These are phyloP conservation scores for Cyclaneusma minus DNA, from an alignment of 2,329 filamentous ascomycete genomes.

Conservation along the genomic window DNA sequence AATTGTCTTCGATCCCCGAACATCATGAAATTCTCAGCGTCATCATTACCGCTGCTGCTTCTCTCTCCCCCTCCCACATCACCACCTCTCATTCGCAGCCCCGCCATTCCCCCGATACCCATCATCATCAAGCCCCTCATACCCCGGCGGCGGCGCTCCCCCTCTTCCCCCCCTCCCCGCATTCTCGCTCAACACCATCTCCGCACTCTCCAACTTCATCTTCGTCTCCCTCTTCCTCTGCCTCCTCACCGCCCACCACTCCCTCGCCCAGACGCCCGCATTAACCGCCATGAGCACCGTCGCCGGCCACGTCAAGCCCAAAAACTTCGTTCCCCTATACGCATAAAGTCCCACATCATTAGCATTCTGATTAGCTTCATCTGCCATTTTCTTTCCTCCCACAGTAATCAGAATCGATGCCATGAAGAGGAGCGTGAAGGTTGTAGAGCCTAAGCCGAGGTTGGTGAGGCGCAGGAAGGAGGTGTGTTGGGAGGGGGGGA, in stretches of 20 bases:
- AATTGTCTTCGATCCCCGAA: too few relatives aligned
- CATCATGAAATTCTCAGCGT: too few relatives aligned
- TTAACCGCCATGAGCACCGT: slow-evolving; percentile 27
- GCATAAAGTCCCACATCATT: slow-evolving; percentile 17
- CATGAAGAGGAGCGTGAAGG: slow-evolving; percentile 45
- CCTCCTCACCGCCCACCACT: slow-evolving; percentile 14
- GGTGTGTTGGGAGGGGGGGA: slow-evolving; percentile 19
- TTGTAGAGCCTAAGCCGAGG: slow-evolving; percentile 20
- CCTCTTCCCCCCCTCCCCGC: too few relatives aligned
- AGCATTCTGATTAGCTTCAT: slow-evolving; percentile 26
- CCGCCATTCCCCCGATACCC: too few relatives aligned
- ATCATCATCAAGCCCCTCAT: too few relatives aligned
- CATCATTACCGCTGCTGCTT: too few relatives aligned
- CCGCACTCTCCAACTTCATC: too few relatives aligned
- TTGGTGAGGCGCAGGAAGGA: background rate
- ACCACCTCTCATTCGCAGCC: too few relatives aligned
- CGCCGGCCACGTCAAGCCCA: slow-evolving; percentile 43
- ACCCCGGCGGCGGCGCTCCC: too few relatives aligned
- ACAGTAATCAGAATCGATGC: slow-evolving; percentile 63
- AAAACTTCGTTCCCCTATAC: slow-evolving; percentile 34
- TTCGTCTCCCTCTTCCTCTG: slow-evolving; percentile 8
- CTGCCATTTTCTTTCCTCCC: slow-evolving; percentile 33
- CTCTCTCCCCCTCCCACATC: too few relatives aligned
- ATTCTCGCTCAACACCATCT: too few relatives aligned
- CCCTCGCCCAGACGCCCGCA: slow-evolving; percentile 12